Conservation (phyloP, 805 yeast species). For the Yarrowia hollandica region DNA sequence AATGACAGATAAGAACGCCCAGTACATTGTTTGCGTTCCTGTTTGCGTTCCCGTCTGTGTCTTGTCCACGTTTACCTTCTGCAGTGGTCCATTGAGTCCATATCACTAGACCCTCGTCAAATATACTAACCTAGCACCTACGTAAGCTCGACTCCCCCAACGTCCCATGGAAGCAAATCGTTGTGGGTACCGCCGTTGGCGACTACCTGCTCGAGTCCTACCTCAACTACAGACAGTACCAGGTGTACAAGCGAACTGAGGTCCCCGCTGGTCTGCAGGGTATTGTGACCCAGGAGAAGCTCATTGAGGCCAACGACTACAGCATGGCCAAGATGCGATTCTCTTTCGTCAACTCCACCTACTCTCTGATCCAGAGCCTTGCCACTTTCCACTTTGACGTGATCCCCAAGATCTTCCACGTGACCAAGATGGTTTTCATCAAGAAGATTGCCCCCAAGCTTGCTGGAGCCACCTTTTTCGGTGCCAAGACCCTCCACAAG, state of each 20-base stretch:
- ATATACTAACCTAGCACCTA: not conserved
- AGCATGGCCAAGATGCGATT: constrained; percentile 76
- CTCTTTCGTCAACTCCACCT: constrained; percentile 55
- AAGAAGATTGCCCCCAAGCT: constrained; percentile 32
- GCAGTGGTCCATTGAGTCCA: too few species aligned
- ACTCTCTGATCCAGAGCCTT: constrained; percentile 56
- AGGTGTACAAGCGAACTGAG: constrained; percentile 53
- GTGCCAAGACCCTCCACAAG: constrained; percentile 47
- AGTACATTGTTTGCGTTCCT: too few species aligned
- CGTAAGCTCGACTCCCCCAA: constrained; percentile 62
- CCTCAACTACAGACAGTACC: constrained; percentile 74
- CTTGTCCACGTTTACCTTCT: too few species aligned
- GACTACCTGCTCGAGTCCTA: constrained; percentile 75
- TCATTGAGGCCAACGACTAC: constrained; percentile 73
- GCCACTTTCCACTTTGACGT: constrained; percentile 59
- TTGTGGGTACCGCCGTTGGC: constrained; percentile 71
- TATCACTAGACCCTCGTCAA: too few species aligned
- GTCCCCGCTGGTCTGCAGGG: constrained; percentile 71
- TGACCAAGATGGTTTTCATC: constrained; percentile 45
- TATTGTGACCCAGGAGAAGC: constrained; percentile 70
- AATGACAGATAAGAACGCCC: too few species aligned
- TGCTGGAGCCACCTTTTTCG: constrained; percentile 63
- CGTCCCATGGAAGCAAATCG: constrained; percentile 76
- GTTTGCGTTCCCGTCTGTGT: too few species aligned
- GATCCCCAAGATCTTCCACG: constrained; percentile 62